These are phyloP conservation scores for Blastobotrys americana DNA, from an alignment of 805 yeast species.

Conservation along the genomic window DNA sequence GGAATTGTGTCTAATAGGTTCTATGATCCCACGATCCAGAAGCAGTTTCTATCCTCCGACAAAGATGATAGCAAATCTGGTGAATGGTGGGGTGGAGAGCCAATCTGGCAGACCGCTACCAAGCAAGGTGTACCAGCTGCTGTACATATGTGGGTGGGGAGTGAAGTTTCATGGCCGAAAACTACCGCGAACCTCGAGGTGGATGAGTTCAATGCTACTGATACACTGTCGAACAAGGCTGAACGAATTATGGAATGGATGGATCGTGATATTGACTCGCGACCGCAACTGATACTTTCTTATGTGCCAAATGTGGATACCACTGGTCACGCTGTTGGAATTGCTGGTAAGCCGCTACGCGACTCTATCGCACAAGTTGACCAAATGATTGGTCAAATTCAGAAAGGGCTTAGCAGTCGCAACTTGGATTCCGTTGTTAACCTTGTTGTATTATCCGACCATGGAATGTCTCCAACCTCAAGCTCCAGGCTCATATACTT, in stretches of 20 bases:
- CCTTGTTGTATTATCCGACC: conserved; percentile 76
- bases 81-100: conserved; percentile 88
- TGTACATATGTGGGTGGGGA: conserved; percentile 97
- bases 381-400: conserved; percentile 45
- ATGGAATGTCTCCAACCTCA: conserved; percentile 88
- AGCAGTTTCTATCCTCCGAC: conserved; percentile 57
- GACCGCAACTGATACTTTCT: conserved; percentile 73
- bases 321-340: conserved; percentile 68
- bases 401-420: conserved; percentile 43
- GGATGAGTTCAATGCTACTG: conserved; percentile 60
- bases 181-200: conserved; percentile 41
- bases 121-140: conserved; percentile 56
- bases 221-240: conserved; percentile 48
- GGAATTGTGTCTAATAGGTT: conserved; percentile 84
- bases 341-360: conserved; percentile 50
- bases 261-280: conserved; percentile 42
- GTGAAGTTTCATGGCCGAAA: conserved; percentile 53
- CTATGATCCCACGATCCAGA: conserved; percentile 50
- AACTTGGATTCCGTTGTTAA: conserved; percentile 62
- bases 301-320: conserved; percentile 79
- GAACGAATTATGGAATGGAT: conserved; percentile 60
- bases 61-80: conserved; percentile 44
- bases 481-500: conserved; percentile 59
- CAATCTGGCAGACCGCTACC: conserved; percentile 75
- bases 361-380: conserved; percentile 60